Evolutionary conservation across 2,329 filamentous ascomycete genomes (phyloP).

Genomic region (Aspergillus novofumigatus): DNA sequence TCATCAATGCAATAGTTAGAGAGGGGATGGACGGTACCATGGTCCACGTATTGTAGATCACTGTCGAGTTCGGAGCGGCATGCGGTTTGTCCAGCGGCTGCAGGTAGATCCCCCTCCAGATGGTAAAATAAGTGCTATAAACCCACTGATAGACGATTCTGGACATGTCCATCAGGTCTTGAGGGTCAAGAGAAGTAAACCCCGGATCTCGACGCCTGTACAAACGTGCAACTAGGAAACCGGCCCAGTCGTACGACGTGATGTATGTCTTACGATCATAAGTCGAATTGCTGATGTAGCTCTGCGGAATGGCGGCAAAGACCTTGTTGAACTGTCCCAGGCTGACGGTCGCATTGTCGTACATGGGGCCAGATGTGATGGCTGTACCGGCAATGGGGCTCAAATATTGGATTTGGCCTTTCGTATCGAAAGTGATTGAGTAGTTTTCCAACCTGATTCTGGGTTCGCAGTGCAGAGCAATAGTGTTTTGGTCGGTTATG

Average conservation of each 20-base stretch:
- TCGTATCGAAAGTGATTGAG: conserved; percentile 24
- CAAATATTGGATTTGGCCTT: conserved; percentile 23
- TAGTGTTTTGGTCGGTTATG: conserved; percentile 24
- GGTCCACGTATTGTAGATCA: conserved; percentile 27
- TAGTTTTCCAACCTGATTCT: conserved; percentile 20
- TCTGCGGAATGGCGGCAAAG: conserved; percentile 32
- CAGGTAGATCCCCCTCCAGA: conserved; percentile 32
- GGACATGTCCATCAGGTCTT: conserved; percentile 21
- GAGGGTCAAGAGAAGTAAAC: conserved; percentile 21
- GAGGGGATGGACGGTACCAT: conserved; percentile 30
- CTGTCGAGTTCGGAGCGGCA: conserved; percentile 21
- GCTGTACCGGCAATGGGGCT: conserved; percentile 14
- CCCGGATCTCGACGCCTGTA: conserved; percentile 24
- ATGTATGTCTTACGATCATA: conserved; percentile 18
- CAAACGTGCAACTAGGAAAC: conserved; percentile 30
- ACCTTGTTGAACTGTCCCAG: conserved; percentile 35
- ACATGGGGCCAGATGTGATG: conserved; percentile 24
- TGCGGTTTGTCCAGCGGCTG: conserved; percentile 17
- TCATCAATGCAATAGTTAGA: conserved; percentile 23
- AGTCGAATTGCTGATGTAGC: conserved; percentile 22
- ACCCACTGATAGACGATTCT: conserved; percentile 32
- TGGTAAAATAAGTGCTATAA: conserved; percentile 32
- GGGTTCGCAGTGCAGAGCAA: conserved; percentile 32
- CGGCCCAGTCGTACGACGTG: conserved; percentile 33
- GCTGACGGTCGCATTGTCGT: conserved; percentile 30